Evolutionary conservation across 331 rosid genomes (phyloP), one percentile per base, ranked within the genome.

Genomic region (Erythrophleum ivorense): DNA sequence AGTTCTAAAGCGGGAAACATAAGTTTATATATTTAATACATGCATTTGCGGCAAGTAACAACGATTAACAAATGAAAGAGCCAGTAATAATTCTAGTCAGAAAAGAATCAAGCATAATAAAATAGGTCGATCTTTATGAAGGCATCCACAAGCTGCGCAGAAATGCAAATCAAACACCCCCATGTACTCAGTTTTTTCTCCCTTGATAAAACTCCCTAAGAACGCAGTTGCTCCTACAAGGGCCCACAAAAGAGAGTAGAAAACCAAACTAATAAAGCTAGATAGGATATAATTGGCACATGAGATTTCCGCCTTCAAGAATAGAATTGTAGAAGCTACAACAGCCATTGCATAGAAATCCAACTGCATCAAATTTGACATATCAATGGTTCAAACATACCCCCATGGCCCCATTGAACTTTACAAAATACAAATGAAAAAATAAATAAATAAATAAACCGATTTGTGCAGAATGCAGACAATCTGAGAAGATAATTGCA

Each of bases 131-230:
- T 18, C 72, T 7, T 66, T 16, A 38, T 36, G 24, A 24, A 65
- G 6, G 49, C 9, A 65, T 36, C 34, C 36, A 0, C 3, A 9
- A 46, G 49, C 29, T 9, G 29, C 36, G 18, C 63, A 70, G 65
- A 71, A 65, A 74, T 4, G 46, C 33, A 79, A 48, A 29, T 75
- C 52, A 80, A 55, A 60, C 46, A 43, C n/a, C 67, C 38, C 66
- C 10, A 68, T 21, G 55, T 14, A 69, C 34, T 43, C 54, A 69
- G 36, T 40, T 69, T 40, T 69, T 43, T 10, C 18, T 3, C 11
- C 16, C 36, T 41, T 19, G 18, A 68, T 21, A 19, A 68, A 18
- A n/a, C 54, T 43, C 10, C 49, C 18, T 19, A 59, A 52, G 78
- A 68, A 60, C 45, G 73, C 66, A 55, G 75, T 21, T 50, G 41